Conservation (phyloP, 2,329 filamentous ascomycete genomes). For the Xylaria sp. region DNA sequence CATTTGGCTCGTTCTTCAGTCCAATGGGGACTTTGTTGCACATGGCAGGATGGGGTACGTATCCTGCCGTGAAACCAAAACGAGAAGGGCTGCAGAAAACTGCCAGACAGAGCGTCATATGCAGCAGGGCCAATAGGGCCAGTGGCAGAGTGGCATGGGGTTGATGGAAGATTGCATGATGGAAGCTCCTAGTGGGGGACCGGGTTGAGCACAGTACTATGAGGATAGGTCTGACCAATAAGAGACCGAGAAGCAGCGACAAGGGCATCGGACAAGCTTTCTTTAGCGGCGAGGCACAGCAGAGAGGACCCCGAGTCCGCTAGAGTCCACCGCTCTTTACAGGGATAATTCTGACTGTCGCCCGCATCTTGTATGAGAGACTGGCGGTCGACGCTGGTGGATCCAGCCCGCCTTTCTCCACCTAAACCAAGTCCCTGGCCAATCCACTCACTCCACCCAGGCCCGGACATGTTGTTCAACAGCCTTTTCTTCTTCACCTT, state of each 20-base stretch:
- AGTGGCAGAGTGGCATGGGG: slow-evolving; percentile 11
- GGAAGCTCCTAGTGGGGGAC: slow-evolving; percentile 6
- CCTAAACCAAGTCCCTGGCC: slow-evolving; percentile 14
- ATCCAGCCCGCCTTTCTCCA: slow-evolving; percentile 32
- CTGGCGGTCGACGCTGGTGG: slow-evolving; percentile 47
- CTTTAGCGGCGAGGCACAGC: slow-evolving; percentile 35
- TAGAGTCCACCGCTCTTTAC: slow-evolving; percentile 50
- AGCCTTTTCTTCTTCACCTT: slow-evolving; percentile 14
- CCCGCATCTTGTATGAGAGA: slow-evolving; percentile 46
- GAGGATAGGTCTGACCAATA: slow-evolving; percentile 14
- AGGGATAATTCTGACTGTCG: slow-evolving; percentile 45
- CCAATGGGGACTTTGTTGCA: slow-evolving; percentile 24
- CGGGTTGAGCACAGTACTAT: neutral
- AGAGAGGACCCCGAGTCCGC: slow-evolving; percentile 45
- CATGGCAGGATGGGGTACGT: slow-evolving; percentile 27
- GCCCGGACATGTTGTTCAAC: neutral
- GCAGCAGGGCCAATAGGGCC: slow-evolving; percentile 7
- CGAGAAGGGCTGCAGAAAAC: slow-evolving; percentile 37
- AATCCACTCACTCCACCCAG: neutral
- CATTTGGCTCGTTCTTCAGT: slow-evolving; percentile 30
- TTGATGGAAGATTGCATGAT: slow-evolving; percentile 29
- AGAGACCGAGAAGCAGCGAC: neutral
- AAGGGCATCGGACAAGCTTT: slow-evolving; percentile 39
- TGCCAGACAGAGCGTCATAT: slow-evolving; percentile 26
- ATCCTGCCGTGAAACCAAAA: slow-evolving; percentile 31